Evolutionary conservation across 2,329 filamentous ascomycete genomes (phyloP).

Genomic region (Septoria linicola): DNA sequence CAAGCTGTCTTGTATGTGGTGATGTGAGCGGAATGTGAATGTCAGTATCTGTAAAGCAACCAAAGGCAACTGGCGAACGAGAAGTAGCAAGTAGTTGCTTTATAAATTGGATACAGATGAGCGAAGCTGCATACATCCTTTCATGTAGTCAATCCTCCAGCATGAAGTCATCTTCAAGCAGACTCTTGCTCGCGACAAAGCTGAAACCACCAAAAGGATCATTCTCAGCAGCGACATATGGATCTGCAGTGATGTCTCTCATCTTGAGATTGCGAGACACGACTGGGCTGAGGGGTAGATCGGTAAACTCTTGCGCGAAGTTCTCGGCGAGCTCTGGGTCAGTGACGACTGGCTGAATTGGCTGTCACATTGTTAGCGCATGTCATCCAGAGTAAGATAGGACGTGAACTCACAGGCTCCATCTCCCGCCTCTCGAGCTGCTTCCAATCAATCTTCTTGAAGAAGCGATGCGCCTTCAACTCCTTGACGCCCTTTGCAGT

Average conservation of each 20-base stretch:
- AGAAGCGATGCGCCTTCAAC: slow-evolving; percentile 93
- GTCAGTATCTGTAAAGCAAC: no score
- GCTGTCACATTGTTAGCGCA: slow-evolving; percentile 39
- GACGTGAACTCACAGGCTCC: slow-evolving; percentile 53
- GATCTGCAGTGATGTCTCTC: slow-evolving; percentile 25
- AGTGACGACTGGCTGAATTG: slow-evolving; percentile 90
- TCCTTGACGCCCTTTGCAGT: slow-evolving; percentile 84
- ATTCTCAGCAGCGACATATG: slow-evolving; percentile 32
- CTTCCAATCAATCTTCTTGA: slow-evolving; percentile 94
- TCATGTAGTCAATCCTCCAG: slow-evolving; percentile 36
- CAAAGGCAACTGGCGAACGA: no score
- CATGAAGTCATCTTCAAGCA: slow-evolving; percentile 45
- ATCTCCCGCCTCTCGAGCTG: slow-evolving; percentile 78
- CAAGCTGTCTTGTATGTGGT: no score
- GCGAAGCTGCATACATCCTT: neutral
- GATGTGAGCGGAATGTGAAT: no score
- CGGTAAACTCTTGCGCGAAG: slow-evolving; percentile 89
- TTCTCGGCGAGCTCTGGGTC: slow-evolving; percentile 96
- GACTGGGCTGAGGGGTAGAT: slow-evolving; percentile 75
- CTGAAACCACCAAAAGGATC: slow-evolving; percentile 56
- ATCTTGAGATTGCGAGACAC: slow-evolving; percentile 38
- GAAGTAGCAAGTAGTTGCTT: no score
- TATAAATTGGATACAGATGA: no score
- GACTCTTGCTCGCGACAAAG: slow-evolving; percentile 53
- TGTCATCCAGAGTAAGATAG: neutral